phyloP scores from a whole-genome alignment of 164 flowering plant genomes.

The Houttuynia cordata region DNA sequence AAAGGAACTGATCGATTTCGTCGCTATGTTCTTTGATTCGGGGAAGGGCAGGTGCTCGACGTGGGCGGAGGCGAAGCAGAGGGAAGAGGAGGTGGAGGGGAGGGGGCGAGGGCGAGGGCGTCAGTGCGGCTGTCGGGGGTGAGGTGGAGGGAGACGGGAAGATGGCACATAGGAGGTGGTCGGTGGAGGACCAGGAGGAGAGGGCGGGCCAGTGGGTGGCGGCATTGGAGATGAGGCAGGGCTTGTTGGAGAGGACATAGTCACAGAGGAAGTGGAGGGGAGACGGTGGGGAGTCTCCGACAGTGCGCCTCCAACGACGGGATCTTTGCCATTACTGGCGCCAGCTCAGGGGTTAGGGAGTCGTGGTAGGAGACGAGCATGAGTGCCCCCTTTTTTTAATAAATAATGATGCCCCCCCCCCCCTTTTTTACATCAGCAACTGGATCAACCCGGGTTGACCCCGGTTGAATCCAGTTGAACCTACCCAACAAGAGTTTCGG shows the following conservation, averaged over 20 bases:
- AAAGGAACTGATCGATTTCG: conserved; percentile 61
- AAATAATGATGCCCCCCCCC: too few relatives aligned
- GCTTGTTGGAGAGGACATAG: conserved; percentile 64
- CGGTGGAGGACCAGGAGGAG: conserved; percentile 30
- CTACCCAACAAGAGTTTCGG: too few relatives aligned
- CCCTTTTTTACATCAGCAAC: too few relatives aligned
- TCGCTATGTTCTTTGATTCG: conserved; percentile 59
- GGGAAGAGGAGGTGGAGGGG: conserved; percentile 15
- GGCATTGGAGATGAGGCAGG: conserved; percentile 78
- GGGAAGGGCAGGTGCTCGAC: conserved; percentile 38
- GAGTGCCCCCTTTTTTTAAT: too few relatives aligned
- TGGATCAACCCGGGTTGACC: too few relatives aligned
- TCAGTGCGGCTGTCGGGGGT: conserved; percentile 51
- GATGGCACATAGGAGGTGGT: conserved; percentile 35
- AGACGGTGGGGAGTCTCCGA: conserved; percentile 52
- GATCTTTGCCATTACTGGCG: not conserved
- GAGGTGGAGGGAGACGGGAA: conserved; percentile 48
- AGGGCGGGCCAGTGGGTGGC: conserved; percentile 68
- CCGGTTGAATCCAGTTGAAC: too few relatives aligned
- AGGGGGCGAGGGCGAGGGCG: conserved; percentile 28
- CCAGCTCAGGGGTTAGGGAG: not conserved
- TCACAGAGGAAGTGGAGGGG: conserved; percentile 66
- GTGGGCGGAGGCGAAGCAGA: conserved; percentile 26
- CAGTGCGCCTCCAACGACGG: conserved; percentile 26
- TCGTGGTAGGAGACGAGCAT: too few relatives aligned